Conservation (phyloP, 352 stramenopile species). For the Globisporangium sylvaticum region DNA sequence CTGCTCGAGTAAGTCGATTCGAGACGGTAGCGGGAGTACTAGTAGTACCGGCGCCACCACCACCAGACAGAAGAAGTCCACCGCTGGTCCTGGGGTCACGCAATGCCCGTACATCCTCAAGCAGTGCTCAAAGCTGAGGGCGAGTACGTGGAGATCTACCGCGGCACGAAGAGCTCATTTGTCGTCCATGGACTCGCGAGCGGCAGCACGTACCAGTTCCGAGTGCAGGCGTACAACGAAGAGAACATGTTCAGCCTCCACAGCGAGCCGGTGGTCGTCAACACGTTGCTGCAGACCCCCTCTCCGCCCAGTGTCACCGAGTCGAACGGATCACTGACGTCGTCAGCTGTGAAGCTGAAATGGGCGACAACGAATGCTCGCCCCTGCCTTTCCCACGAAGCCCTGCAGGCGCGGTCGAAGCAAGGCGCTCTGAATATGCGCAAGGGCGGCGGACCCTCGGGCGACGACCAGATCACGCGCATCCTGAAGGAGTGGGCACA, state of each 20-base stretch:
- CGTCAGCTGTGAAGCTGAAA: slow-evolving; percentile 39
- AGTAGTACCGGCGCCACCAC: not conserved
- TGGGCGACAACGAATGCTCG: slow-evolving; percentile 43
- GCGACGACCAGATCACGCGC: slow-evolving; percentile 57
- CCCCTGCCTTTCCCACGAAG: slow-evolving; percentile 47
- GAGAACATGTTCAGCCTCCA: slow-evolving; percentile 66
- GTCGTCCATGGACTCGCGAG: slow-evolving; percentile 78
- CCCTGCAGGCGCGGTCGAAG: slow-evolving; percentile 33
- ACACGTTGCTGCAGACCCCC: slow-evolving; percentile 82
- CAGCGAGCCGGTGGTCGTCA: slow-evolving; percentile 72
- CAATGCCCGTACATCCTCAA: slow-evolving; percentile 81
- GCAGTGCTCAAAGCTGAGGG: slow-evolving; percentile 72
- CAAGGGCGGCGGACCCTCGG: slow-evolving; percentile 25
- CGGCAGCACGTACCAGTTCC: slow-evolving; percentile 86
- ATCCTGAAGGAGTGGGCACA: slow-evolving; percentile 86
- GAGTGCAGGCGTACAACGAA: slow-evolving; percentile 80
- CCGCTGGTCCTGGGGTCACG: slow-evolving; percentile 12
- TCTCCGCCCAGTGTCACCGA: slow-evolving; percentile 38
- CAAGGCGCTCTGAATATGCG: slow-evolving; percentile 10
- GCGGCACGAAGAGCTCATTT: slow-evolving; percentile 57
- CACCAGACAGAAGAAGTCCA: not conserved
- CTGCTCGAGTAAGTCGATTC: slow-evolving; percentile 43
- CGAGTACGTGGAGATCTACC: slow-evolving; percentile 87
- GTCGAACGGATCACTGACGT: slow-evolving; percentile 6
- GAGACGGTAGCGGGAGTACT: not conserved